These are phyloP conservation scores for Dactylonectria macrodidyma DNA, from an alignment of 2,329 filamentous ascomycete genomes.

Conservation along the genomic window DNA sequence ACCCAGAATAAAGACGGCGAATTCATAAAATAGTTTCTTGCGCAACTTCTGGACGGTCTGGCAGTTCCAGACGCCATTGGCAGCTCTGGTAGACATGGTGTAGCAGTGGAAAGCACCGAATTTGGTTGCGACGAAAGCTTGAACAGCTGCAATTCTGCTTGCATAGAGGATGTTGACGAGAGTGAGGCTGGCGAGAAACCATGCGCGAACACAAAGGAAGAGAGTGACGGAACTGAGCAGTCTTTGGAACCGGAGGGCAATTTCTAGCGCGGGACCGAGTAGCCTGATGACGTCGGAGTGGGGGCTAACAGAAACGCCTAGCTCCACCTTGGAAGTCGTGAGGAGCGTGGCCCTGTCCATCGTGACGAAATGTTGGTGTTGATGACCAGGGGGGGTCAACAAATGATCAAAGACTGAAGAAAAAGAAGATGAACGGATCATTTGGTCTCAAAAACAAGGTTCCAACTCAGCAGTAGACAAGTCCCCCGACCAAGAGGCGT, in stretches of 20 bases:
- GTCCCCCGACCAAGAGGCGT: background rate
- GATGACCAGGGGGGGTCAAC: background rate
- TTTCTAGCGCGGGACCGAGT: slow-evolving; percentile 53
- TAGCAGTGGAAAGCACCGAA: slow-evolving; percentile 49
- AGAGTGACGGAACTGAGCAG: slow-evolving; percentile 50
- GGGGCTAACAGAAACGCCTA: slow-evolving; percentile 47
- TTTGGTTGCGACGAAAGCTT: slow-evolving; percentile 48
- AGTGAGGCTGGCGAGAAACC: slow-evolving; percentile 49
- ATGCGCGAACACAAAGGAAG: slow-evolving; percentile 51
- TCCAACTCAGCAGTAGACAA: background rate
- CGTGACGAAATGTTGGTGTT: slow-evolving; percentile 32
- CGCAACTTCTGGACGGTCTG: slow-evolving; percentile 54
- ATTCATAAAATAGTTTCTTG: slow-evolving; percentile 66
- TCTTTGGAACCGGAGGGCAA: slow-evolving; percentile 54
- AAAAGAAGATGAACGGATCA: background rate
- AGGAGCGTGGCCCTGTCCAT: slow-evolving; percentile 58
- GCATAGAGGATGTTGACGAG: slow-evolving; percentile 43
- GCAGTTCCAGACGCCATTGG: slow-evolving; percentile 56
- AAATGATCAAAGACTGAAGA: background rate
- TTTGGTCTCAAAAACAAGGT: background rate
- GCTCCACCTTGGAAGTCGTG: slow-evolving; percentile 56
- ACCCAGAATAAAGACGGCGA: slow-evolving; percentile 66
- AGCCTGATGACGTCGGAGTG: slow-evolving; percentile 51
- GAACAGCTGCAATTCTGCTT: slow-evolving; percentile 45
- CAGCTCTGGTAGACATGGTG: slow-evolving; percentile 48